Percentiles rank a stretch among this genome's conserved stretches.
Evolutionary conservation across 805 yeast species (phyloP).

Genomic region (Wickerhamiella sorbophila): DNA sequence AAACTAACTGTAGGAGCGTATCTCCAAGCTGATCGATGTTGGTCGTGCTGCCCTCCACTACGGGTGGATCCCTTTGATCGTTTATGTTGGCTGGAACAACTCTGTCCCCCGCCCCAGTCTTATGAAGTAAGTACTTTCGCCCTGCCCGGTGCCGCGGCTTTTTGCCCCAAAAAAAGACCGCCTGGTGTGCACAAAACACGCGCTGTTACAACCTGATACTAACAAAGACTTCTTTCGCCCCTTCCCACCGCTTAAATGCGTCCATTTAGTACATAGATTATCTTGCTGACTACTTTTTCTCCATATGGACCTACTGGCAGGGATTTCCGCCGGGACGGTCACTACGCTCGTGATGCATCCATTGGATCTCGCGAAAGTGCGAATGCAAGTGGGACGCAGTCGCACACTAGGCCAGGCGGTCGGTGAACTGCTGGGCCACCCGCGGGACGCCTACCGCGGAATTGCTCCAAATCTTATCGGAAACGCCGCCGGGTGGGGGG

Average conservation of each 20-base stretch:
- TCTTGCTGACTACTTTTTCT: neutral
- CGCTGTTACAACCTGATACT: slow-evolving; percentile 4
- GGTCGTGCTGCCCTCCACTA: slow-evolving; percentile 84
- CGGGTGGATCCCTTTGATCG: slow-evolving; percentile 91
- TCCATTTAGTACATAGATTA: neutral
- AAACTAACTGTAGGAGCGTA: slow-evolving; percentile 51
- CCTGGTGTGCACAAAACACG: neutral
- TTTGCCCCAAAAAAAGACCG: too few species aligned
- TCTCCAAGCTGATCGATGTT: slow-evolving; percentile 64
- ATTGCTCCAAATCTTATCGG: slow-evolving; percentile 69
- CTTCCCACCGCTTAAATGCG: slow-evolving; percentile 50
- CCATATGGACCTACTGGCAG: slow-evolving; percentile 9
- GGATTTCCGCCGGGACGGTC: slow-evolving; percentile 38
- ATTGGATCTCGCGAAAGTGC: slow-evolving; percentile 66
- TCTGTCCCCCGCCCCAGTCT: slow-evolving; percentile 75
- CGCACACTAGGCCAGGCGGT: slow-evolving; percentile 5
- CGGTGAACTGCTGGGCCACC: slow-evolving; percentile 5
- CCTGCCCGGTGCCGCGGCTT: neutral
- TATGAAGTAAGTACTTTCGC: slow-evolving; percentile 32
- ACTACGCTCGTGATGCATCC: slow-evolving; percentile 83
- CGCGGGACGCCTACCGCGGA: slow-evolving; percentile 49
- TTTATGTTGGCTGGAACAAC: slow-evolving; percentile 79
- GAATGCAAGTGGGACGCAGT: slow-evolving; percentile 51
- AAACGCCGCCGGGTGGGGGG: slow-evolving; percentile 76
- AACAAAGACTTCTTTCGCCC: slow-evolving; percentile 51